Base-by-base conservation (phyloP, 805 yeast genomes). In the Kodamaea kakaduensis region DNA sequence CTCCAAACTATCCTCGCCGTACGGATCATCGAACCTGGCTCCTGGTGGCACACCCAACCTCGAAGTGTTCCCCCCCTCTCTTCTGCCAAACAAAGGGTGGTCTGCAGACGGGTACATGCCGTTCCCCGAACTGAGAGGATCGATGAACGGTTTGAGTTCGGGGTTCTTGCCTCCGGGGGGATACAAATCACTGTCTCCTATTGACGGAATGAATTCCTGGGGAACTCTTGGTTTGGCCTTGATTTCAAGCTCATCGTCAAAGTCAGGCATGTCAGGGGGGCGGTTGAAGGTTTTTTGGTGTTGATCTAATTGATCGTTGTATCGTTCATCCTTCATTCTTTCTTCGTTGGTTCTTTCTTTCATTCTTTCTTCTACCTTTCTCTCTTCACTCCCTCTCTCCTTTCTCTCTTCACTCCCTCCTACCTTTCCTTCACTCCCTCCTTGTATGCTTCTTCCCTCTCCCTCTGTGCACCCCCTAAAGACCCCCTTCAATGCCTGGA, bases 51-150 rank as follows among this genome's bases (percentile, higher is more conserved):
- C 59, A 2, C 69, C 66, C 21, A 50, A 38, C 10, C 65, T 50
- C 1, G 61, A 46, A 4, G 61, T 44, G 27, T 46, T 43, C 3
- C 59, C 60, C 9, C 27, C n/a, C 4, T 29, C 34, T 9, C 39
- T 19, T 16, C 29, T 32, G 12, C 61, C 62, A 44, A 77, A 77
- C 6, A 77, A 37, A 0, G 81, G 81, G 47, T 77, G 80, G 28
- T 68, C 51, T 1, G 62, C 47, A 3, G 73, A 63, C 1, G 79
- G 77, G 36, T 70, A 56, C 83, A 77, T 76, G 0, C 82, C 83
- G 18, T 52, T 58, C 0, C 41, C 32, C 5, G 53, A 43, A 3
- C 51, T 48, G 31, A 60, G 46, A 3, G 77, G 77, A 44, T 71
- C 77, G 4, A 69, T 24, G 28, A 46, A 64, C 1, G 76, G 74